Percentiles rank a stretch among this genome's conserved stretches.
Conservation (phyloP, 352 stramenopile species). For the Phytophthora sansomeana region DNA sequence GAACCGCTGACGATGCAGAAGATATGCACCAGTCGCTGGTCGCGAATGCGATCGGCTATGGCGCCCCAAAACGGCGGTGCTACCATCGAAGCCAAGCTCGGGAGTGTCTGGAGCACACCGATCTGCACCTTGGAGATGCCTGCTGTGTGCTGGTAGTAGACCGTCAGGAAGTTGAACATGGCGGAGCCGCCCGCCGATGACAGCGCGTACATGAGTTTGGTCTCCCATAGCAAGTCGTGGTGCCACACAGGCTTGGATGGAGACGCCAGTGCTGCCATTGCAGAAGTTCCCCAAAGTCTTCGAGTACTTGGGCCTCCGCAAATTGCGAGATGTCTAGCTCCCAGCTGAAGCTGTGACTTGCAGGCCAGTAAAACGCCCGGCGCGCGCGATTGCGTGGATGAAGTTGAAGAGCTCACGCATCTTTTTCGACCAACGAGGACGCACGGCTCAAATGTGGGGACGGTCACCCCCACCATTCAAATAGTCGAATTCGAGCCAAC, state of each 20-base stretch:
- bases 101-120: constrained; percentile 70
- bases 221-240: constrained; percentile 38
- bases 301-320: not conserved
- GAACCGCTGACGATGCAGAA: constrained; percentile 60
- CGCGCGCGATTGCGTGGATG: constrained; percentile 14
- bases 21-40: constrained; percentile 65
- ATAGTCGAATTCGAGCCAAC: not conserved
- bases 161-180: constrained; percentile 71
- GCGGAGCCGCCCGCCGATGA: constrained; percentile 55
- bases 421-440: not conserved
- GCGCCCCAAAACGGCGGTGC: constrained; percentile 70
- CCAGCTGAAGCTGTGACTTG: not conserved
- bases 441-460: not conserved
- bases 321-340: constrained; percentile 2
- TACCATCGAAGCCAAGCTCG: constrained; percentile 58
- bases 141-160: constrained; percentile 68
- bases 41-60: constrained; percentile 58
- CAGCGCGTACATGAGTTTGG: constrained; percentile 74
- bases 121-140: constrained; percentile 78
- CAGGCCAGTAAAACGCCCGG: not conserved
- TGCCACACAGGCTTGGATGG: constrained; percentile 7
- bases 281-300: not conserved
- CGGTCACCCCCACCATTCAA: not conserved
- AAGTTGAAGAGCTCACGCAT: constrained; percentile 5
- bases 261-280: not conserved